Base-by-base conservation (phyloP, 148 eudicot genomes). In the Talinum fruticosum region DNA sequence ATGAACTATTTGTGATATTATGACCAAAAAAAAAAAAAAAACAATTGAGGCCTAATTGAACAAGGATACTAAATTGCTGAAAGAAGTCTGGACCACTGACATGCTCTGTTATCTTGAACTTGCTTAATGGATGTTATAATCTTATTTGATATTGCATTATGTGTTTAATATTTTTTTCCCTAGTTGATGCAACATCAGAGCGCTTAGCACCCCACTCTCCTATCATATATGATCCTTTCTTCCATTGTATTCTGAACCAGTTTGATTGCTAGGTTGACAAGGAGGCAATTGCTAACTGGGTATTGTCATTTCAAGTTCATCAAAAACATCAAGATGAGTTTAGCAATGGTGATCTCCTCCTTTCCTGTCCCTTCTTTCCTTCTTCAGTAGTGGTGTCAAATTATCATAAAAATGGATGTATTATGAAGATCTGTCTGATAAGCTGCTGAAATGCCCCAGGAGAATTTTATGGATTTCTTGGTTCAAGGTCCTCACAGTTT, bases 401-500 rank as follows among this genome's bases (percentile, higher is more conserved):
- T 69, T 6, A 35, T 74, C 10, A 30, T 61, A 14, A 2, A 44
- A 33, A 6, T 69, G 15, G 2, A 35, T n/a, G 33, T 47, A 44
- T 51, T 26, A 5, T 28, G 51, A 34, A 41, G 30, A 73, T 54
- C 36, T 23, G 18, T 76, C 33, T 26, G 51, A 80, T 83, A 69
- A 44, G 23, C 65, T 57, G 49, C 44, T 74, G 51, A 23, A 59
- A 64, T 86, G 71, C 29, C 65, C 59, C 86, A 94, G 98, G 92
- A 51, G 88, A 95, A 80, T 92, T 91, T 78, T 92, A 85, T 80
- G 99, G 99, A 71, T 95, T 95, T 82, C 86, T 83, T 86, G 97
- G 99, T 74, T 95, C 99, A 18, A 89, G 89, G 80, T 92, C 93
- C 73, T 91, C 96, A 45, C 97, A 92, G 71, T 92, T 86, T 83